Evolutionary conservation across 1,139 yeast species (phyloP).

Genomic region (Yamadazyma sp.): DNA sequence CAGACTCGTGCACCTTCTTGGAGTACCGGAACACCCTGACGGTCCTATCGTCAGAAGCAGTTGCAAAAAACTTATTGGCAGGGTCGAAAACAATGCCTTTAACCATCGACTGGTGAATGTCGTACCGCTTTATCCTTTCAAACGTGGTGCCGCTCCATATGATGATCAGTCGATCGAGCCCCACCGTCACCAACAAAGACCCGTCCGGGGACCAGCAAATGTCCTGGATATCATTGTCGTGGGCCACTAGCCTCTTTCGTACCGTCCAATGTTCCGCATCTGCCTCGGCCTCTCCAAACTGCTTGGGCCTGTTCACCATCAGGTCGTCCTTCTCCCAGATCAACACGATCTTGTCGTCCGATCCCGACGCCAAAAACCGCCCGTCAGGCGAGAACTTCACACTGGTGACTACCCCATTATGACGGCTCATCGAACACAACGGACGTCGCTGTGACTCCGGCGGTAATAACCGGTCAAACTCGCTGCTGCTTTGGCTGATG

Average conservation of each 20-base stretch:
- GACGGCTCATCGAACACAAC: conserved; percentile 78
- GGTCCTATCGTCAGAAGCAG: conserved; percentile 94
- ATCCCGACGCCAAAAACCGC: conserved; percentile 85
- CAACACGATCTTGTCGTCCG: conserved; percentile 87
- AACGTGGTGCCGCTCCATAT: conserved; percentile 94
- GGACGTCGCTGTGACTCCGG: conserved; percentile 52
- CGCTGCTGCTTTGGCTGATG: conserved; percentile 2
- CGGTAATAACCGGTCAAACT: conserved; percentile 21
- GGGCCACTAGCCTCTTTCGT: conserved; percentile 86
- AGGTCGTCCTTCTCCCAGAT: conserved; percentile 92
- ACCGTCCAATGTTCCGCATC: conserved; percentile 94
- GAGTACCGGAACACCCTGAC: conserved; percentile 85
- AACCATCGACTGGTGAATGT: conserved; percentile 92
- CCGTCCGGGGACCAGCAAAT: conserved; percentile 98
- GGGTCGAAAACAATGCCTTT: conserved; percentile 98
- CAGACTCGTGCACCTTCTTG: conserved; percentile 54
- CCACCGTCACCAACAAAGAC: conserved; percentile 85
- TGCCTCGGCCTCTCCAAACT: conserved; percentile 51
- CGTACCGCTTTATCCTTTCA: conserved; percentile 84
- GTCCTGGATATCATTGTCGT: conserved; percentile 95
- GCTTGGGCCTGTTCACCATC: conserved; percentile 39
- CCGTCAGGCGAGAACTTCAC: conserved; percentile 93
- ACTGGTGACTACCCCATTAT: conserved; percentile 91
- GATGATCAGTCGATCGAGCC: conserved; percentile 85
- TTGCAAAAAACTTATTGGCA: conserved; percentile 94